Evolutionary conservation across 139 green algal genomes (phyloP), one percentile per base, ranked within the genome.

Genomic region (Closterium sp.): DNA sequence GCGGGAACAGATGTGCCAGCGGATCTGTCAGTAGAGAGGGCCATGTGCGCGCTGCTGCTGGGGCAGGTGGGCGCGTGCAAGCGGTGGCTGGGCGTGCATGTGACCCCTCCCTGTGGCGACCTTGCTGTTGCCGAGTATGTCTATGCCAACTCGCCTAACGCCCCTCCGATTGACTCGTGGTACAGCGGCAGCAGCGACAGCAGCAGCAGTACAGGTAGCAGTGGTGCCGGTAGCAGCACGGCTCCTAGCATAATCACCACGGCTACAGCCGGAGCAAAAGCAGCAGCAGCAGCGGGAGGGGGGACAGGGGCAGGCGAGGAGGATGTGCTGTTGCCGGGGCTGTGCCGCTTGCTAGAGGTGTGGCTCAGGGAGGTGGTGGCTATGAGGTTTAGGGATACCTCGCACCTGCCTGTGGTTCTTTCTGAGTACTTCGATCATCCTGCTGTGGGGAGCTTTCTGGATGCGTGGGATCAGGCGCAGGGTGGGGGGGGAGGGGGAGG

Each of bases 11-110:
- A 91, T 70, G 70, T 91, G 21, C 89, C 27, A 29, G 32, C 27
- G 24, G 87, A 94, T 50, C 11, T 94, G 13, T 42, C 85, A n/a
- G 28, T 95, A 10, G 93, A 95, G 92, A 31, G 93, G 28, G 93
- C 87, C 42, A 95, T 95, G 92, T 95, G 93, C 79, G 50, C 93
- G 11, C 27, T 95, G 32, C 92, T 95, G 70, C 85, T 95, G 28
- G 93, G 93, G 10, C 24, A 89, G 28, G 89, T 92, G 89, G 89
- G 34, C 32, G 89, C 29, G 27, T 92, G 89, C 70, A 70, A 89
- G 24, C 70, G 17, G 6, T 30, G 89, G 89, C 28, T 92, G 22
- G 89, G 89, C 32, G 29, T 92, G 89, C 31, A 92, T 22, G 62
- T 84, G 27, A 31, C 31, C 34, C 89, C 89, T 84, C 50, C 89